Conservation (phyloP, 768 basidiomycete genomes). For the Tulasnella sp. region DNA sequence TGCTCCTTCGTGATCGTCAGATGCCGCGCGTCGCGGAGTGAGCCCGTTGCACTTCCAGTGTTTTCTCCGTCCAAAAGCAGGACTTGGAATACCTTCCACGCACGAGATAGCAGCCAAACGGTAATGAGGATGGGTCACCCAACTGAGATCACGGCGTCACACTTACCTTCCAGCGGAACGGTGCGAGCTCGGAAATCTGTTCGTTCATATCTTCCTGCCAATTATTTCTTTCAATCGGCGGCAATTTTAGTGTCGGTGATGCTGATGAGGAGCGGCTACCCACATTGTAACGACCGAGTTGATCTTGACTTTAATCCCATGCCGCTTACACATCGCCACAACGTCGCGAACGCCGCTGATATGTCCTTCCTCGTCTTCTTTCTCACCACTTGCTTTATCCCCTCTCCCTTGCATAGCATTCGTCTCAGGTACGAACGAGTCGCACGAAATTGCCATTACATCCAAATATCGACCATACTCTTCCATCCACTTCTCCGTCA, state of each 20-base stretch:
- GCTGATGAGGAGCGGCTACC: background rate
- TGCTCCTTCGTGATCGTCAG: slow-evolving; percentile 30
- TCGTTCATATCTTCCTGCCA: slow-evolving; percentile 36
- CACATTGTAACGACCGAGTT: slow-evolving; percentile 30
- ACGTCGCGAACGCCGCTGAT: slow-evolving; percentile 30
- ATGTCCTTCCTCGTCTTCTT: slow-evolving; percentile 24
- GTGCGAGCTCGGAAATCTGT: slow-evolving; percentile 27
- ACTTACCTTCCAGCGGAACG: slow-evolving; percentile 34
- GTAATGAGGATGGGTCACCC: background rate
- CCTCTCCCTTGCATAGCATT: slow-evolving; percentile 29
- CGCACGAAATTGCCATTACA: slow-evolving; percentile 36
- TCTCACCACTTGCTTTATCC: slow-evolving; percentile 26
- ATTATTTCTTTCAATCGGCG: slow-evolving; percentile 24
- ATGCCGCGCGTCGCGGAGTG: slow-evolving; percentile 29
- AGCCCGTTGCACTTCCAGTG: slow-evolving; percentile 26
- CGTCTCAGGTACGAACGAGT: slow-evolving; percentile 31
- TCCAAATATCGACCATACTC: slow-evolving; percentile 33
- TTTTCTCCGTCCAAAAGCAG: slow-evolving; percentile 31
- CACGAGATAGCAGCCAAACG: background rate
- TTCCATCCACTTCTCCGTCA: slow-evolving; percentile 35
- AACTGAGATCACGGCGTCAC: background rate
- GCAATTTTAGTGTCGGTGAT: background rate
- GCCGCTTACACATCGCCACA: slow-evolving; percentile 28
- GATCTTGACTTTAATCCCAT: slow-evolving; percentile 33
- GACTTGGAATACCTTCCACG: slow-evolving; percentile 31